Base-by-base conservation (phyloP, 2,329 filamentous ascomycete species). In the Exophiala mesophila region DNA sequence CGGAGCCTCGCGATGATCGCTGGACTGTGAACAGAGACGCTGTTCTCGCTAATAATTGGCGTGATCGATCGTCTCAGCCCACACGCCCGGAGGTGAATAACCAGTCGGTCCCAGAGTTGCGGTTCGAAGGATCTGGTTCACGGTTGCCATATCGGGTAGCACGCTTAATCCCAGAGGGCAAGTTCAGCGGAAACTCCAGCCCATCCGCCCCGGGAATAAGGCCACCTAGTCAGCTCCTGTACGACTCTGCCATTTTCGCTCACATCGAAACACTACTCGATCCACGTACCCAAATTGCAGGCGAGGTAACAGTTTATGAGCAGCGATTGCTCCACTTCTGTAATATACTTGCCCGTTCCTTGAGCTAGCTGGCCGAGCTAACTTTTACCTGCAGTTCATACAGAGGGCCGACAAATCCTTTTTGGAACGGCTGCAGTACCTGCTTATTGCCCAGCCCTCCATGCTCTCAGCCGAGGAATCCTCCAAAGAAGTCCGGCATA, bases 401-500 rank as follows among this genome's bases (percentile, higher is more conserved):
- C 32, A 6, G 32, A 34, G 20, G 32, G 32, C 20, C 15, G 32
- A 34, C 32, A 34, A n/a, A 18, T 34, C 17, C 9, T 34, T 6
- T 34, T 17, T 34, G 32, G 32, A 4, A 34, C 32, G 16, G 17
- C 32, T 13, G 32, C 32, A 5, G 7, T 17, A 18, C 32, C 32
- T 18, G 32, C 32, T 4, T 34, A 34, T 19, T 34, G 32, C 16
- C 32, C 32, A 10, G 32, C 32, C 20, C 32, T 34, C 12, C 32
- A 34, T 19, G 13, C 18, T 18, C 15, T 18, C 7, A 6, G 17
- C n/a, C 15, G 32, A 19, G 32, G 32, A 9, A 15, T 34, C 4
- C 16, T 34, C 4, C n/a, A 34, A 34, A 34, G 32, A 17, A 34
- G 32, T 19, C 32, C 32, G 10, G 32, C 32, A 17, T 34, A 34